Conservation (phyloP, 1,139 yeast genomes). For the Suhomyces panamericanus region DNA sequence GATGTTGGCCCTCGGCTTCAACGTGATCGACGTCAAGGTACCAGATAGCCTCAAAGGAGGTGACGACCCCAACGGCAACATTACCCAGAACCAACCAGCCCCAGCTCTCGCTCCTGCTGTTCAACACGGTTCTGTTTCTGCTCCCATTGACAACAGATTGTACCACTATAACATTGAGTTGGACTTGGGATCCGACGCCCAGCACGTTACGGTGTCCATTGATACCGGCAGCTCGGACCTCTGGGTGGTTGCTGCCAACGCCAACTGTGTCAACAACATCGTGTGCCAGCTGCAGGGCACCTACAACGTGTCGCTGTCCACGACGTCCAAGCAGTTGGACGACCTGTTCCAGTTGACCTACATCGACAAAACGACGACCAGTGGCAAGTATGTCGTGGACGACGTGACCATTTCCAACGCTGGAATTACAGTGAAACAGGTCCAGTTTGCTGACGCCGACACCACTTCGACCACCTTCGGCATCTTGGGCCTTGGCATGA, state of each 20-base stretch:
- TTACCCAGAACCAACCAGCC: neutral
- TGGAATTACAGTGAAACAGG: conserved; percentile 21
- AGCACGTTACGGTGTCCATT: conserved; percentile 13
- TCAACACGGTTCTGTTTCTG: neutral
- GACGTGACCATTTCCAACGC: conserved; percentile 14
- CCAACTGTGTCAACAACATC: neutral
- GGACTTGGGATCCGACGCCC: conserved; percentile 15
- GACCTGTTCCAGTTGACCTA: conserved; percentile 18
- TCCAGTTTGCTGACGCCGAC: conserved; percentile 24
- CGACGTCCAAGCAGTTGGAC: conserved; percentile 8
- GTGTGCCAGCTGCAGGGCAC: conserved; percentile 13
- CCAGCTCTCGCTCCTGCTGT: neutral
- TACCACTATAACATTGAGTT: conserved; percentile 7
- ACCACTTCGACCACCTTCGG: conserved; percentile 18
- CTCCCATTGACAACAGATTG: neutral
- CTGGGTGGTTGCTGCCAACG: conserved; percentile 16
- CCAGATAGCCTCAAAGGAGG: neutral
- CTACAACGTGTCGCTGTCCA: conserved; percentile 13
- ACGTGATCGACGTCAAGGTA: neutral
- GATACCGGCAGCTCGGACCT: conserved; percentile 27
- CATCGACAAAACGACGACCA: conserved; percentile 18
- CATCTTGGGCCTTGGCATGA: conserved; percentile 19
- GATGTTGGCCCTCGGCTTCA: conserved; percentile 2
- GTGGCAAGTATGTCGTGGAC: conserved; percentile 22
- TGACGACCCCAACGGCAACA: neutral